phyloP scores from a whole-genome alignment of 306 rosid species.

The Acacia confusa region DNA sequence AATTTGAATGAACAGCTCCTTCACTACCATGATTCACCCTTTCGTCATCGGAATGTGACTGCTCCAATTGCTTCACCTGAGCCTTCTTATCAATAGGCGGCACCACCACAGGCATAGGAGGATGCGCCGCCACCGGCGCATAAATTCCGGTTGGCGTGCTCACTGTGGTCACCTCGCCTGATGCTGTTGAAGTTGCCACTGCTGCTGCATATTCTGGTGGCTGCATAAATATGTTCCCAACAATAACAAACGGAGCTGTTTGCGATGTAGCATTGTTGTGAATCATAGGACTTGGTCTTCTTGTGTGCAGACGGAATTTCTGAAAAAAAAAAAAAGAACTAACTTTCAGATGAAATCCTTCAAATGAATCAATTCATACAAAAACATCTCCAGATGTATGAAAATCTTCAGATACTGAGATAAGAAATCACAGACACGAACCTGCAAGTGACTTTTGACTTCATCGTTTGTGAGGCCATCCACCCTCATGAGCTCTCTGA shows the following conservation, averaged over 20 bases:
- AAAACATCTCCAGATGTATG: not conserved
- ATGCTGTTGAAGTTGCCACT: slow-evolving; percentile 37
- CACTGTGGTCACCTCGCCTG: slow-evolving; percentile 47
- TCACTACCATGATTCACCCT: slow-evolving; percentile 53
- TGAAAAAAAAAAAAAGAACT: slow-evolving; percentile 24
- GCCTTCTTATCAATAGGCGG: slow-evolving; percentile 33
- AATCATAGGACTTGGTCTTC: slow-evolving; percentile 60
- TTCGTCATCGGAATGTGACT: slow-evolving; percentile 56
- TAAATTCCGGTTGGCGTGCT: slow-evolving; percentile 46
- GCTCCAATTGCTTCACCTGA: slow-evolving; percentile 28
- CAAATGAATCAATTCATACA: not conserved
- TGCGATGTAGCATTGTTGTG: slow-evolving; percentile 50
- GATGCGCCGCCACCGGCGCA: slow-evolving; percentile 60
- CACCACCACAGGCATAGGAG: not conserved
- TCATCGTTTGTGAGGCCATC: slow-evolving; percentile 97
- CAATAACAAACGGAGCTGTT: slow-evolving; percentile 63
- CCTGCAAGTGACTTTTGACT: slow-evolving; percentile 97
- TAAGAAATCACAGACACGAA: slow-evolving; percentile 20
- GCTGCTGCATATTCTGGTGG: slow-evolving; percentile 63
- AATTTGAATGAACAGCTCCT: slow-evolving; percentile 53
- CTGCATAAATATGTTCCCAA: slow-evolving; percentile 84
- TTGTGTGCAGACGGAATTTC: slow-evolving; percentile 84
- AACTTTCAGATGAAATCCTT: slow-evolving; percentile 4
- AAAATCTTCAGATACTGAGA: no score
- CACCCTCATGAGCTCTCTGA: slow-evolving; percentile 86